A percentile compares a stretch with the other conserved stretches of the same genome.
phyloP scores from a whole-genome alignment of 2,329 filamentous ascomycete genomes.

The Alternaria gaisen region DNA sequence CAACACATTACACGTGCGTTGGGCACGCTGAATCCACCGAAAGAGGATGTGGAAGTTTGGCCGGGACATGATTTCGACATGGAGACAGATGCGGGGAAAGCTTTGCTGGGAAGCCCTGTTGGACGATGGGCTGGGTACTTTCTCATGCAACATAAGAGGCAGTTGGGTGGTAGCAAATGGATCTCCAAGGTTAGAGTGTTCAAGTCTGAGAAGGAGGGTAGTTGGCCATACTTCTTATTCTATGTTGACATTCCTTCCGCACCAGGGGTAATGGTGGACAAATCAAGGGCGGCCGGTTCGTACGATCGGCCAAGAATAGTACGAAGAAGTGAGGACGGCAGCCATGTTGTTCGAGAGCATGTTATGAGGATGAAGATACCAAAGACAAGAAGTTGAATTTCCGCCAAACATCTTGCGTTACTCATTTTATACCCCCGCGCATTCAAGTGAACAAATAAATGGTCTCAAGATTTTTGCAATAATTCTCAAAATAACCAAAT shows the following conservation, averaged over 20 bases:
- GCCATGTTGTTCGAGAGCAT: slow-evolving; percentile 12
- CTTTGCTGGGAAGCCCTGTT: slow-evolving; percentile 25
- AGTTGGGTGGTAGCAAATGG: slow-evolving; percentile 17
- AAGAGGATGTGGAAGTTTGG: slow-evolving; percentile 18
- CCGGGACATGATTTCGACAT: slow-evolving; percentile 29
- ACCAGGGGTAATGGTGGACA: neutral
- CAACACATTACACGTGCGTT: slow-evolving; percentile 21
- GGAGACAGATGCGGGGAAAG: slow-evolving; percentile 25
- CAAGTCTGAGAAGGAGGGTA: slow-evolving; percentile 16
- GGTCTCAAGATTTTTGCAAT: neutral
- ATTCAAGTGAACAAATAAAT: neutral
- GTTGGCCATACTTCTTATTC: slow-evolving; percentile 24
- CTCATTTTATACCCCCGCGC: rapidly evolving
- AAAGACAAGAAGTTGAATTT: neutral
- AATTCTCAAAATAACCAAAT: neutral
- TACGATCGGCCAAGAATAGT: neutral
- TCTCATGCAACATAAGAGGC: slow-evolving; percentile 25
- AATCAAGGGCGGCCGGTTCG: neutral
- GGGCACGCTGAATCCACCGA: slow-evolving; percentile 8
- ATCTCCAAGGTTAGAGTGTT: slow-evolving; percentile 25
- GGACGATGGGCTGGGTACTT: slow-evolving; percentile 27
- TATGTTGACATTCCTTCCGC: slow-evolving; percentile 5
- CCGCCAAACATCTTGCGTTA: neutral
- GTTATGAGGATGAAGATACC: neutral
- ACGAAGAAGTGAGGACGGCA: slow-evolving; percentile 5